Evolutionary conservation across 805 yeast genomes (phyloP).

Genomic region (Kuraishia ogatae): DNA sequence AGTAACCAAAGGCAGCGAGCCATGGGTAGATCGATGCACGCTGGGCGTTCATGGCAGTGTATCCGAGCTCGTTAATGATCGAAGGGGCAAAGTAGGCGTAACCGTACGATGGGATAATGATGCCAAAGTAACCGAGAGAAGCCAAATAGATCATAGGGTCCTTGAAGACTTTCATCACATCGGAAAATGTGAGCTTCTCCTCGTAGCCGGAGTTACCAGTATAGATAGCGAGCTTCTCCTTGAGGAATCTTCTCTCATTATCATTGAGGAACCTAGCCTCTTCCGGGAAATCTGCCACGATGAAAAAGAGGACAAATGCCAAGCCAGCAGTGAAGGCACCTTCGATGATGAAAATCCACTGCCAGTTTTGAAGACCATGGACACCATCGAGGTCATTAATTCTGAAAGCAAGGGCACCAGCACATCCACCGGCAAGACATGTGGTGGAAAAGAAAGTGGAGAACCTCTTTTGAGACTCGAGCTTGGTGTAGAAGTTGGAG

Average conservation of each 20-base stretch:
- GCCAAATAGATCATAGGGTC: constrained; percentile 51
- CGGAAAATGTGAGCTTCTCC: constrained; percentile 33
- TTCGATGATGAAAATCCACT: constrained; percentile 35
- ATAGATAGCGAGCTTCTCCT: constrained; percentile 50
- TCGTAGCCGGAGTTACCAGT: constrained; percentile 42
- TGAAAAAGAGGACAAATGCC: constrained; percentile 27
- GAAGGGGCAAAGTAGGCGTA: constrained; percentile 69
- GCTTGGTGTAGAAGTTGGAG: constrained; percentile 54
- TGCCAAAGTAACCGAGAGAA: constrained; percentile 55
- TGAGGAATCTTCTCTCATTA: constrained; percentile 46
- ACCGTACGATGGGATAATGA: constrained; percentile 66
- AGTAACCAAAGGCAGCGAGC: constrained; percentile 64
- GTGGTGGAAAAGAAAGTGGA: constrained; percentile 65
- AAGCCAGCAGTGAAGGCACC: constrained; percentile 26
- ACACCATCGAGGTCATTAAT: constrained; percentile 45
- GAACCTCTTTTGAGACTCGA: constrained; percentile 62
- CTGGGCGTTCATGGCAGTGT: constrained; percentile 68
- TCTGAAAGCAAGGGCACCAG: constrained; percentile 64
- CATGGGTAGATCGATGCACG: constrained; percentile 82
- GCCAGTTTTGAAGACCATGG: constrained; percentile 34
- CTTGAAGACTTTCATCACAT: constrained; percentile 40
- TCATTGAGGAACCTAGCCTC: constrained; percentile 43
- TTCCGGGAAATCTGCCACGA: constrained; percentile 68
- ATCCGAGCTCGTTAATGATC: constrained; percentile 51
- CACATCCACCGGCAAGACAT: constrained; percentile 71